These are phyloP conservation scores for Candida quercuum DNA, from an alignment of 805 yeast species.

Conservation along the genomic window DNA sequence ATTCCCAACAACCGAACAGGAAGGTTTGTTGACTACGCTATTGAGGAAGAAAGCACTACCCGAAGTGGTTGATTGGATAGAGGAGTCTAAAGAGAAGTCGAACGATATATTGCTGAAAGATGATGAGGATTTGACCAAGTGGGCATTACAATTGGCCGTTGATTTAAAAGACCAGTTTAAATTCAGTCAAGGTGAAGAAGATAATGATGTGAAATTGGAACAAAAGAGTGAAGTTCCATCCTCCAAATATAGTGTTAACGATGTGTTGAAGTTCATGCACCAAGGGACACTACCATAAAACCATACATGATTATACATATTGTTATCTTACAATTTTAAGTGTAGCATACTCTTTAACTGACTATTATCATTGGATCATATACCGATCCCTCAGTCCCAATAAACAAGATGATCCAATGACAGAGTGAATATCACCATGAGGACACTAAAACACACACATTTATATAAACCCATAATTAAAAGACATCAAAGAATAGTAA, in stretches of 20 bases:
- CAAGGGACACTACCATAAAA: conserved; percentile 32
- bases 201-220: conserved; percentile 9
- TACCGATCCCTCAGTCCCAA: too few species aligned
- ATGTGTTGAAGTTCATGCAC: conserved; percentile 38
- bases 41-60: conserved; percentile 85
- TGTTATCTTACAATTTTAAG: too few species aligned
- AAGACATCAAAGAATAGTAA: too few species aligned
- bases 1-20: conserved; percentile 83
- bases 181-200: conserved; percentile 46
- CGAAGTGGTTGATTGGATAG: conserved; percentile 85
- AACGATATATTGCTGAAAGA: conserved; percentile 20
- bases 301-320: too few species aligned
- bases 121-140: conserved; percentile 65
- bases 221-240: too few species aligned
- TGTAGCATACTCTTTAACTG: too few species aligned
- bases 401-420: too few species aligned
- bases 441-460: too few species aligned
- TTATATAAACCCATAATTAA: too few species aligned
- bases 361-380: too few species aligned
- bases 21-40: conserved; percentile 76
- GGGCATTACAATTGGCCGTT: conserved; percentile 57
- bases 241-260: conserved; percentile 33
- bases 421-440: too few species aligned
- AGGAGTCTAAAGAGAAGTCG: conserved; percentile 33
- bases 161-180: conserved; percentile 49